phyloP scores from a whole-genome alignment of 208 protist genomes.

The Blastocrithidia nonstop region DNA sequence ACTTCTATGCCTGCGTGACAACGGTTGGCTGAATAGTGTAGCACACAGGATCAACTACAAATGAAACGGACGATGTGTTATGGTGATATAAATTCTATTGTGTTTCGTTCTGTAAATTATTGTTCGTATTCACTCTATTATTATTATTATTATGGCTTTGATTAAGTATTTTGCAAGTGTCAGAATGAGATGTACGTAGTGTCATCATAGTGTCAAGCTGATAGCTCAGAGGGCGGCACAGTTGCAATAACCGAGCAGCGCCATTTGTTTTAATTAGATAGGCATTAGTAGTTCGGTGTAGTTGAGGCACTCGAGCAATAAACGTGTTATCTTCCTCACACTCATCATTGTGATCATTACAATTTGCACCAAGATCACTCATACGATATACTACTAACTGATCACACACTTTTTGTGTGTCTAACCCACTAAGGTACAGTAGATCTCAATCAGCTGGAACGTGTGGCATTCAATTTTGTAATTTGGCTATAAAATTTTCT shows the following conservation, averaged over 20 bases:
- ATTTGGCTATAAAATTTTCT: conserved; percentile 15
- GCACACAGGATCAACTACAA: conserved; percentile 37
- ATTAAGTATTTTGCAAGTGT: no score
- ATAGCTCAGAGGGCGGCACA: conserved; percentile 57
- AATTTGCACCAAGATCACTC: no score
- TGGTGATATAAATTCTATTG: neutral
- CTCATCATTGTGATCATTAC: no score
- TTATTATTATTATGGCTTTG: neutral
- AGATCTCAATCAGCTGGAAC: conserved; percentile 65
- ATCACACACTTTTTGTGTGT: conserved; percentile 38
- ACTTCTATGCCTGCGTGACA: conserved; percentile 27
- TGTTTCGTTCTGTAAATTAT: neutral
- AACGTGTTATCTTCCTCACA: conserved; percentile 1
- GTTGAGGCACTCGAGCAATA: conserved; percentile 51
- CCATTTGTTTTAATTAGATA: conserved; percentile 55
- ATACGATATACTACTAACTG: conserved; percentile 4
- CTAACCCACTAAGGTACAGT: conserved; percentile 71
- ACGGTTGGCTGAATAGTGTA: conserved; percentile 79
- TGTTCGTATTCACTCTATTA: neutral
- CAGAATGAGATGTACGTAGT: no score
- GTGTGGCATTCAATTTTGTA: conserved; percentile 6
- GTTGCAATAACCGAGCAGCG: conserved; percentile 30
- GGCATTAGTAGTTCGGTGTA: conserved; percentile 75
- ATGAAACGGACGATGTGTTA: conserved; percentile 3
- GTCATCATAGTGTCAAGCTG: conserved; percentile 83